Conservation (phyloP, 2,329 filamentous ascomycete species). For the Colletotrichum gigasporum region DNA sequence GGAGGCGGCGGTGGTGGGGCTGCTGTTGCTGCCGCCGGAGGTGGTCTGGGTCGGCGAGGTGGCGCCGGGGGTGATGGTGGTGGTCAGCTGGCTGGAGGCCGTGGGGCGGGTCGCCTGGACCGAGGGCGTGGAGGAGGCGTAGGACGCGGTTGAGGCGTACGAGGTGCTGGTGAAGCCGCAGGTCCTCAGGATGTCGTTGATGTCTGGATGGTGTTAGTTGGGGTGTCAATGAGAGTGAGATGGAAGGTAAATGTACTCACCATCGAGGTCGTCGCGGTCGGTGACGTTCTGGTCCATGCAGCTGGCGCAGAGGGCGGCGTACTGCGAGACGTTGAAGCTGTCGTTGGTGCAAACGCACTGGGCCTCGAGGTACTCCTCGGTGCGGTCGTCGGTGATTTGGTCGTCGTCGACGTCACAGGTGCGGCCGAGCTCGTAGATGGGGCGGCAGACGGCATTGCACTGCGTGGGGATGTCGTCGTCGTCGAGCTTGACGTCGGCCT, state of each 20-base stretch:
- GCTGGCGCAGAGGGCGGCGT: slow-evolving; percentile 42
- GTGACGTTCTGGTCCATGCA: slow-evolving; percentile 32
- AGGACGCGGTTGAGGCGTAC: slow-evolving; percentile 27
- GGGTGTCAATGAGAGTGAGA: too few relatives aligned
- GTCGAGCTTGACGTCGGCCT: slow-evolving; percentile 32
- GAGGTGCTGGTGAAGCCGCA: slow-evolving; percentile 34
- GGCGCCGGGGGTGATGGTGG: slow-evolving; percentile 28
- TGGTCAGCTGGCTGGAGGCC: slow-evolving; percentile 31
- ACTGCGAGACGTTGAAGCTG: slow-evolving; percentile 47
- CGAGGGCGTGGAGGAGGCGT: slow-evolving; percentile 22
- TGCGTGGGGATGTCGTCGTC: slow-evolving; percentile 33
- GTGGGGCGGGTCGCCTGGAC: slow-evolving; percentile 30
- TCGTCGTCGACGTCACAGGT: slow-evolving; percentile 34
- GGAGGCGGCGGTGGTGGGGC: neutral
- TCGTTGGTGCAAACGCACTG: slow-evolving; percentile 53
- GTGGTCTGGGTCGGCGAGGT: slow-evolving; percentile 22
- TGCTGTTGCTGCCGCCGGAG: neutral
- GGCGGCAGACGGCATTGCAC: slow-evolving; percentile 33
- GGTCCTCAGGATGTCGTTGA: slow-evolving; percentile 33
- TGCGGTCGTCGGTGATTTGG: slow-evolving; percentile 39
- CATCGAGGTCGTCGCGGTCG: slow-evolving; percentile 33
- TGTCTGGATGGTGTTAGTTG: slow-evolving; percentile 21
- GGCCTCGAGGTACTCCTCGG: slow-evolving; percentile 47
- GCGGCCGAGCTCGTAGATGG: slow-evolving; percentile 29
- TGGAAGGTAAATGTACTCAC: slow-evolving; percentile 14